These are phyloP conservation scores for Helminthosporium solani DNA, from an alignment of 2,329 filamentous ascomycete genomes.

Conservation along the genomic window DNA sequence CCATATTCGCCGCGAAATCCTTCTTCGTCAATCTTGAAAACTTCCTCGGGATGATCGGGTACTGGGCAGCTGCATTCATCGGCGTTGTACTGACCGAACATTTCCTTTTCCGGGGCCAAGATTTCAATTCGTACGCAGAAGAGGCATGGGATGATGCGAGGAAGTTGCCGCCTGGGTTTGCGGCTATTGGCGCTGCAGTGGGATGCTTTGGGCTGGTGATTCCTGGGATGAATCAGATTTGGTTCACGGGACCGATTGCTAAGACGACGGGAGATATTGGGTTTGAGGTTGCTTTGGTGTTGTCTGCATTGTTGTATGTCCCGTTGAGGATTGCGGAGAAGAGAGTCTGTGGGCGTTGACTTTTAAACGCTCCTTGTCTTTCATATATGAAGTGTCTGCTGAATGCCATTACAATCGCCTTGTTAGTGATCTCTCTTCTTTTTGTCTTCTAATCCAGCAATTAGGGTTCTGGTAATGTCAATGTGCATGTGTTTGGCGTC, in stretches of 20 bases:
- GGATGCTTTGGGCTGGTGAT: slow-evolving; percentile 53
- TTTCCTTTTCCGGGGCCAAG: slow-evolving; percentile 38
- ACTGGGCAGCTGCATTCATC: slow-evolving; percentile 40
- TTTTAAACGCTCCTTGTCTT: no score
- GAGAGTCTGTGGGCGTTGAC: slow-evolving; percentile 19
- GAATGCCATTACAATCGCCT: background rate
- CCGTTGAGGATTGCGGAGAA: slow-evolving; percentile 47
- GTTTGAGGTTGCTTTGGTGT: slow-evolving; percentile 62
- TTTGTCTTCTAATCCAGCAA: no score
- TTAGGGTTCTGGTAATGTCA: background rate
- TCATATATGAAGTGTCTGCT: no score
- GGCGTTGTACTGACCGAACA: slow-evolving; percentile 41
- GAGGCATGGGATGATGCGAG: slow-evolving; percentile 43
- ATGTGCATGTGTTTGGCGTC: background rate
- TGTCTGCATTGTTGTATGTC: slow-evolving; percentile 48
- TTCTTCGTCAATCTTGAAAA: slow-evolving; percentile 58
- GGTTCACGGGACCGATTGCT: slow-evolving; percentile 63
- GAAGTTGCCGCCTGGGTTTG: slow-evolving; percentile 45
- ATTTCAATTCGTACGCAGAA: slow-evolving; percentile 35
- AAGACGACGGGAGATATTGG: slow-evolving; percentile 63
- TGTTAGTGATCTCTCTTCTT: no score
- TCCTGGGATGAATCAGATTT: slow-evolving; percentile 61
- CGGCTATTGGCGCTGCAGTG: slow-evolving; percentile 42
- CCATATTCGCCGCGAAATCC: slow-evolving; percentile 55
- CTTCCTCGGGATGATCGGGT: slow-evolving; percentile 39